A percentile compares a stretch with the other conserved stretches of the same genome.
Conservation (phyloP, 1,284 basidiomycete species). For the Tetrapyrgos nigripes region DNA sequence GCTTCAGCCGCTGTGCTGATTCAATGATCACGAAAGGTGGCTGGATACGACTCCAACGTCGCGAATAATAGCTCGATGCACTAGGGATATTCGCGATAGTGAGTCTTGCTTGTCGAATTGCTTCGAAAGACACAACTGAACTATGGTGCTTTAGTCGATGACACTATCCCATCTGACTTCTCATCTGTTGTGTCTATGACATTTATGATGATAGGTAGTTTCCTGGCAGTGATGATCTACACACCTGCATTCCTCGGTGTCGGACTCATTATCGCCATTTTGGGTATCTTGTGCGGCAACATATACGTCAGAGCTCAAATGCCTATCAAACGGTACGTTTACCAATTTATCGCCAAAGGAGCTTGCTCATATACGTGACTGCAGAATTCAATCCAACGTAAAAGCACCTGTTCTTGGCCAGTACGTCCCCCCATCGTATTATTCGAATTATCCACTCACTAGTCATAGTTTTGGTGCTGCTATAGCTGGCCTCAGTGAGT, state of each 20-base stretch:
- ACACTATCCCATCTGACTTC: conserved; percentile 20
- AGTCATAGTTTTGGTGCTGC: conserved; percentile 66
- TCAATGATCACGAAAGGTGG: conserved; percentile 37
- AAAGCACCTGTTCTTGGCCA: conserved; percentile 63
- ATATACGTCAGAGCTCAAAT: conserved; percentile 67
- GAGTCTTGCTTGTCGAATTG: neutral
- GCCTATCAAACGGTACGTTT: conserved; percentile 53
- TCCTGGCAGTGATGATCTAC: conserved; percentile 46
- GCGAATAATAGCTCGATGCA: conserved; percentile 52
- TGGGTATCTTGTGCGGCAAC: conserved; percentile 22
- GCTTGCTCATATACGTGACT: neutral
- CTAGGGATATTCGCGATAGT: conserved; percentile 49
- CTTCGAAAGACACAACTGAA: neutral
- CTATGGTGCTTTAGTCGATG: conserved; percentile 21
- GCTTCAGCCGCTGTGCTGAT: neutral
- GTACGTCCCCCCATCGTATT: conserved; percentile 11
- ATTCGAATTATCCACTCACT: conserved; percentile 1
- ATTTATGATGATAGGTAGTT: conserved; percentile 33
- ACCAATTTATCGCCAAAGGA: too few relatives aligned
- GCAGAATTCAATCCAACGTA: conserved; percentile 60
- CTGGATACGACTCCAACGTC: conserved; percentile 56
- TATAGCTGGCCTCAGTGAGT: conserved; percentile 67
- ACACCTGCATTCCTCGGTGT: conserved; percentile 44
- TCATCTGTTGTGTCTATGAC: conserved; percentile 22
- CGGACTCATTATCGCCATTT: conserved; percentile 45